Percentiles rank a stretch among this genome's conserved stretches.
phyloP scores from a whole-genome alignment of 805 yeast species.

The Teunomyces atbi region DNA sequence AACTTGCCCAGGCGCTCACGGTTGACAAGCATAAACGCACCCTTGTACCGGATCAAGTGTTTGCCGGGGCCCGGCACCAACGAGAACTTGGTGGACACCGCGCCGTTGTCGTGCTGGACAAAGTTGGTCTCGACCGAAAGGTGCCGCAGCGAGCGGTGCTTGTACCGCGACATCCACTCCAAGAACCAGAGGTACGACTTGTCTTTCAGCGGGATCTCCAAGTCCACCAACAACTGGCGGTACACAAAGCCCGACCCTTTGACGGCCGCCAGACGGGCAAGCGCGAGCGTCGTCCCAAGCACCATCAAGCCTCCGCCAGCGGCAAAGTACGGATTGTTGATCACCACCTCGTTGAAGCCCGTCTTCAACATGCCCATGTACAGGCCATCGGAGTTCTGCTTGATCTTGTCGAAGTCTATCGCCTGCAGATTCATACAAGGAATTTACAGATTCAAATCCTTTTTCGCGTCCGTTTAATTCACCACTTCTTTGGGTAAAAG shows the following conservation, averaged over 20 bases:
- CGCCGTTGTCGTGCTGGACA: constrained; percentile 88
- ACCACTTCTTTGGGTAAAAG: no score
- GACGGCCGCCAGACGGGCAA: constrained; percentile 67
- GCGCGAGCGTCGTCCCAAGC: constrained; percentile 83
- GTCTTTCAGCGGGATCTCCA: constrained; percentile 91
- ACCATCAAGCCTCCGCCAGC: constrained; percentile 99
- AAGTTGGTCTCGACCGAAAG: constrained; percentile 85
- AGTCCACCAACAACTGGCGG: constrained; percentile 82
- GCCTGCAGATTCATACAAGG: constrained; percentile 9
- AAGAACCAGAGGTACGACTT: constrained; percentile 93
- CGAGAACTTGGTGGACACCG: constrained; percentile 81
- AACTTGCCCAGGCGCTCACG: constrained; percentile 89
- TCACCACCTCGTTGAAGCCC: constrained; percentile 53
- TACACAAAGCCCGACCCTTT: constrained; percentile 67
- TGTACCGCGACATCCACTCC: constrained; percentile 91
- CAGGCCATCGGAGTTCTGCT: constrained; percentile 37
- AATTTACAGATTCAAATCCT: no score
- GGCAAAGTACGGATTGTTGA: constrained; percentile 89
- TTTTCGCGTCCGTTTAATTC: neutral
- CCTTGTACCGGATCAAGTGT: constrained; percentile 80
- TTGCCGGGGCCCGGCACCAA: constrained; percentile 98
- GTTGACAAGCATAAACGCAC: constrained; percentile 84
- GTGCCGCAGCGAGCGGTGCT: constrained; percentile 74
- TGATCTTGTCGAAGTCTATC: constrained; percentile 37
- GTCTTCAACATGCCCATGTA: constrained; percentile 29